These are phyloP conservation scores for Fusarium sp. DNA, from an alignment of 2,329 filamentous ascomycete genomes.

Conservation along the genomic window DNA sequence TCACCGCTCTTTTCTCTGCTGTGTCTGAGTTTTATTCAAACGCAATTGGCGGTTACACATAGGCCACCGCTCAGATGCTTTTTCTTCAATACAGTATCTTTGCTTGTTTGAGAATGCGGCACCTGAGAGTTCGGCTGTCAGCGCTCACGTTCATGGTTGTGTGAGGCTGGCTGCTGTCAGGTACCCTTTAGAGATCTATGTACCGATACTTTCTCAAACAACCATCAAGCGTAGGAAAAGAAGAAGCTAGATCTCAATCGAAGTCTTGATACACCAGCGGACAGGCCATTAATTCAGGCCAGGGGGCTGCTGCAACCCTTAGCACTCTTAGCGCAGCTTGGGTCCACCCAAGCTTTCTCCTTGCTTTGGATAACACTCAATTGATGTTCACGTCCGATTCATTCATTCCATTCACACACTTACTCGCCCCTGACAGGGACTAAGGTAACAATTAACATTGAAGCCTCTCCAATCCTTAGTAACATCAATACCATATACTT, in stretches of 20 bases:
- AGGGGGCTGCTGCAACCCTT: slow-evolving; percentile 34
- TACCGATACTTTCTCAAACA: slow-evolving; percentile 37
- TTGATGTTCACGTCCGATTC: slow-evolving; percentile 16
- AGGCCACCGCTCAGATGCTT: slow-evolving; percentile 4
- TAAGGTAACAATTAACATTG: neutral
- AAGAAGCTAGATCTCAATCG: slow-evolving; percentile 20
- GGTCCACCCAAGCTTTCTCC: slow-evolving; percentile 48
- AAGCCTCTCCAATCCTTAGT: neutral
- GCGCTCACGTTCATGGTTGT: slow-evolving; percentile 18
- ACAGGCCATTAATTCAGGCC: slow-evolving; percentile 35
- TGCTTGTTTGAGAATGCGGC: slow-evolving; percentile 31
- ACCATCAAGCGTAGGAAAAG: neutral
- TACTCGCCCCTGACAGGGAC: neutral
- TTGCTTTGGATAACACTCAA: slow-evolving; percentile 22
- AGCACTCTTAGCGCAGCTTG: slow-evolving; percentile 26
- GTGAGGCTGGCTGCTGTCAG: slow-evolving; percentile 29
- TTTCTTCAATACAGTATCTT: slow-evolving; percentile 23
- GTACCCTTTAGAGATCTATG: slow-evolving; percentile 18
- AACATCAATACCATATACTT: neutral
- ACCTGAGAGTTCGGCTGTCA: slow-evolving; percentile 29
- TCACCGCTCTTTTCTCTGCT: slow-evolving; percentile 38
- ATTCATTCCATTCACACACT: neutral
- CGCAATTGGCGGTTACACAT: slow-evolving; percentile 22
- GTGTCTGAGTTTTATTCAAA: slow-evolving; percentile 1
- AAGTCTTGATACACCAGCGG: slow-evolving; percentile 40